Base-by-base conservation (phyloP, 805 yeast genomes). In the Hagleromyces aurorensis region DNA sequence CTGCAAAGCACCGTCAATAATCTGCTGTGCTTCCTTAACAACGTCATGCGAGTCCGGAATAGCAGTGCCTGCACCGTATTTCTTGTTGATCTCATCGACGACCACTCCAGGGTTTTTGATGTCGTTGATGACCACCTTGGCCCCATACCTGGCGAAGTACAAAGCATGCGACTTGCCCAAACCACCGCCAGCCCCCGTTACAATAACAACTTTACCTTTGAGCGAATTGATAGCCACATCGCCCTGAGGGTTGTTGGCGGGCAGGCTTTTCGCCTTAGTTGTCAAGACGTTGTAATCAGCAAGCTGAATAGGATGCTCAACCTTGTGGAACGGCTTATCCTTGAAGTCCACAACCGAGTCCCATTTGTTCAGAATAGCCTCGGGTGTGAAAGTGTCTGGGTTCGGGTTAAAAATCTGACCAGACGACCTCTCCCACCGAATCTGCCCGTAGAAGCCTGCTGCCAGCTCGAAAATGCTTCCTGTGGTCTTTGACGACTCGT, bases 181-280 rank as follows among this genome's bases (percentile, higher is more conserved):
- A 26, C 98, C 98, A 27, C 82, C 78, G 40, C 96, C 96, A 23
- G 96, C 87, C 40, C 98, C 98, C 11, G 97, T 89, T 33, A 89
- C 74, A 35, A 89, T 70, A 19, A 85, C 96, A 33, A 89, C 96
- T 61, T 82, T 83, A 44, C 67, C 86, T 52, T 74, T 75, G 53
- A 89, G 63, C 16, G 85, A 73, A 9, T 41, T 25, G 25, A 80
- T 67, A 14, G 65, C 57, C 30, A 63, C 62, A 5, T 61, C 36
- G 6, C 81, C 79, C 50, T 78, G 83, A 41, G 72, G 72, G 48
- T 72, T 72, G 21, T 39, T 23, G 13, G 69, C 38, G 9, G 80
- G 72, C 37, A 78, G 60, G 26, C 62, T 54, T 25, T 63, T 60
- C 7, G 68, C 68, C 23, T 67, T 66, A 29, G 69, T 70, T 42